A percentile compares a stretch with the other conserved stretches of the same genome.
phyloP scores from a whole-genome alignment of 2,329 filamentous ascomycete genomes.

The Pseudogymnoascus sp. region DNA sequence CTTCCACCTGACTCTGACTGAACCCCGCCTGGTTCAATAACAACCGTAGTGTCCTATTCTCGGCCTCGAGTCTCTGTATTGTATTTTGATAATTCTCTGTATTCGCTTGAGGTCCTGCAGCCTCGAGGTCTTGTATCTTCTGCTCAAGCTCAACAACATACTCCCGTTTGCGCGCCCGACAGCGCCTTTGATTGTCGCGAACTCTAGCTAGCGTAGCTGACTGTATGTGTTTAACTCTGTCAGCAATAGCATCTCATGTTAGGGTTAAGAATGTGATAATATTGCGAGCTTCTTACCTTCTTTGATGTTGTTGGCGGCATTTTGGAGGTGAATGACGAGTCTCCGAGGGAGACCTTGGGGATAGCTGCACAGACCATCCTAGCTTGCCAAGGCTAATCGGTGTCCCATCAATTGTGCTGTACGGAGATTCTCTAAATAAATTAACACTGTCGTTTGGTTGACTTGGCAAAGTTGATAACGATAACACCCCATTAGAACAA shows the following conservation, averaged over 20 bases:
- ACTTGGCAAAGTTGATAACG: too few relatives aligned
- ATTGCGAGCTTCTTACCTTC: neutral
- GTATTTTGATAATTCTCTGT: neutral
- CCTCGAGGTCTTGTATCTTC: slow-evolving; percentile 16
- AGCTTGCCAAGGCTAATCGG: neutral
- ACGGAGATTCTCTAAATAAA: neutral
- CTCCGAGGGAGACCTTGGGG: neutral
- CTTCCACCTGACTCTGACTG: neutral
- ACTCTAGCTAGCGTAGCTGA: neutral
- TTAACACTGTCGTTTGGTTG: too few relatives aligned
- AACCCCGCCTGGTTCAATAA: neutral
- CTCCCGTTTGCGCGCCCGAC: neutral
- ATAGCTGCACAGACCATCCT: neutral
- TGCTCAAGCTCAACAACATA: slow-evolving; percentile 35
- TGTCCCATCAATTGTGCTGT: too few relatives aligned
- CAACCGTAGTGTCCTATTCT: neutral
- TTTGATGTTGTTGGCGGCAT: neutral
- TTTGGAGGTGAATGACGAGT: neutral
- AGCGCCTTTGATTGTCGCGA: slow-evolving; percentile 8
- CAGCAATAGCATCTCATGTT: neutral
- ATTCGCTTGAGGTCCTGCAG: neutral
- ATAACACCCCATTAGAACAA: too few relatives aligned
- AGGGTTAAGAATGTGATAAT: neutral
- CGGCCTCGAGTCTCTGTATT: neutral
- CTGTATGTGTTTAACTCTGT: neutral